Evolutionary conservation across 1,284 basidiomycete genomes (phyloP).

Genomic region (Hemileia vastatrix): DNA sequence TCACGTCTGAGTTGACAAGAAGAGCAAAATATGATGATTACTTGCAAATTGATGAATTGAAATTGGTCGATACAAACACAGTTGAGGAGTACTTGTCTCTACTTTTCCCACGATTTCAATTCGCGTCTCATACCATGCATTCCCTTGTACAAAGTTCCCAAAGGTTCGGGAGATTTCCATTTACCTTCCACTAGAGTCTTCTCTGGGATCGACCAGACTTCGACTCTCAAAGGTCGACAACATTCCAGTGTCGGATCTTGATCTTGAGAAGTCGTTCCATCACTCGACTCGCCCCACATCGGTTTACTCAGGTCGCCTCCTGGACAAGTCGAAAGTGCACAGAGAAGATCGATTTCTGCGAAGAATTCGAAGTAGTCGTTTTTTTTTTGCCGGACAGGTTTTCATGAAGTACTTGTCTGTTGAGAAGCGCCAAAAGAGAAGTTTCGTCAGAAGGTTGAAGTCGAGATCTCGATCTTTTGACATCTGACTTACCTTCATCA

Average conservation of each 20-base stretch:
- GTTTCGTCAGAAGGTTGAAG: no score
- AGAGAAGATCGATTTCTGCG: slow-evolving; percentile 25
- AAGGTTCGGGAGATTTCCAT: not conserved
- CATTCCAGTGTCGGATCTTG: slow-evolving; percentile 25
- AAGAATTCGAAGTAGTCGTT: slow-evolving; percentile 26
- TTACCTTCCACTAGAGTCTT: not conserved
- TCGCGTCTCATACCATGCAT: not conserved
- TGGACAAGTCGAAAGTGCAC: slow-evolving; percentile 24
- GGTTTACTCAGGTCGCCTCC: slow-evolving; percentile 25
- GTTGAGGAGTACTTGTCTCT: not conserved
- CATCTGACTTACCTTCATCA: no score
- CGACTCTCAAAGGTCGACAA: slow-evolving; percentile 25
- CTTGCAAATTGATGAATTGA: no score
- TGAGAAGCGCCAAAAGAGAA: no score
- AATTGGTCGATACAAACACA: no score
- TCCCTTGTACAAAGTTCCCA: not conserved
- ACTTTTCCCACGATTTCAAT: not conserved
- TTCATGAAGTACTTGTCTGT: no score
- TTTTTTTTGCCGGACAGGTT: slow-evolving; percentile 25
- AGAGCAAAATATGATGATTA: no score
- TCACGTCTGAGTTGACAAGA: no score
- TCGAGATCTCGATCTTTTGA: no score
- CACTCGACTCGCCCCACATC: slow-evolving; percentile 25
- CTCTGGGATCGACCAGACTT: slow-evolving; percentile 14
- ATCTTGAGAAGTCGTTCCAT: slow-evolving; percentile 1